Conservation (phyloP, 192 early-diverging fungal genomes). For the Backusella parvicylindrica region DNA sequence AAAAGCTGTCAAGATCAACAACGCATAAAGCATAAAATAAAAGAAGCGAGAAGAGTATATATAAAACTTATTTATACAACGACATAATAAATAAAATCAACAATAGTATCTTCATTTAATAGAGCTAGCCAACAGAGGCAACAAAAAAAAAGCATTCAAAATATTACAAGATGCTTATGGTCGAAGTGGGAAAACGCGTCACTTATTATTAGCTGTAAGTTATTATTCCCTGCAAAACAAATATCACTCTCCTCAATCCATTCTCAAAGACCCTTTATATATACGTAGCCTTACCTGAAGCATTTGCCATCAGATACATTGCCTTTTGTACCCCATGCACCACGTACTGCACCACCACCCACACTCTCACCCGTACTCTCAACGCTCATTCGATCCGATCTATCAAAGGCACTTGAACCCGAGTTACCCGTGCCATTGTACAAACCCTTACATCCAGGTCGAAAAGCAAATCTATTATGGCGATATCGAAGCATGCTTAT, state of each 20-base stretch:
- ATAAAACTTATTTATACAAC: neutral
- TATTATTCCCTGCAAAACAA: neutral
- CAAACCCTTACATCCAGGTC: constrained; percentile 31
- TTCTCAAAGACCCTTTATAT: neutral
- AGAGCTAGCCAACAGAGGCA: constrained; percentile 21
- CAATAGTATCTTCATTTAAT: constrained; percentile 27
- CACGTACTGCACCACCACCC: constrained; percentile 32
- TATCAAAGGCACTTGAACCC: constrained; percentile 14
- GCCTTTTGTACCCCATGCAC: constrained; percentile 30
- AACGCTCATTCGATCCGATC: neutral
- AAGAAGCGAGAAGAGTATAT: constrained; percentile 26
- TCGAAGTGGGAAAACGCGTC: constrained; percentile 26
- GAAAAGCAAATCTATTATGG: constrained; percentile 38
- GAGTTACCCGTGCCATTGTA: constrained; percentile 20
- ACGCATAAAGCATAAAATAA: constrained; percentile 24
- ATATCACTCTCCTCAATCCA: neutral
- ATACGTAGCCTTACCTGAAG: constrained; percentile 10
- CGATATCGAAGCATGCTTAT: constrained; percentile 26
- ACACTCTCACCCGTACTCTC: constrained; percentile 14
- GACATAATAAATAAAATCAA: neutral
- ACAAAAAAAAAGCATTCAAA: constrained; percentile 22
- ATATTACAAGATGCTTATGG: constrained; percentile 29
- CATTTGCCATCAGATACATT: neutral
- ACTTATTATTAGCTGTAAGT: constrained; percentile 26
- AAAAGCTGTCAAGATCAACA: constrained; percentile 11